Evolutionary conservation across 306 rosid genomes (phyloP), one percentile per base, ranked within the genome.

Genomic region (Cicer bijugum): DNA sequence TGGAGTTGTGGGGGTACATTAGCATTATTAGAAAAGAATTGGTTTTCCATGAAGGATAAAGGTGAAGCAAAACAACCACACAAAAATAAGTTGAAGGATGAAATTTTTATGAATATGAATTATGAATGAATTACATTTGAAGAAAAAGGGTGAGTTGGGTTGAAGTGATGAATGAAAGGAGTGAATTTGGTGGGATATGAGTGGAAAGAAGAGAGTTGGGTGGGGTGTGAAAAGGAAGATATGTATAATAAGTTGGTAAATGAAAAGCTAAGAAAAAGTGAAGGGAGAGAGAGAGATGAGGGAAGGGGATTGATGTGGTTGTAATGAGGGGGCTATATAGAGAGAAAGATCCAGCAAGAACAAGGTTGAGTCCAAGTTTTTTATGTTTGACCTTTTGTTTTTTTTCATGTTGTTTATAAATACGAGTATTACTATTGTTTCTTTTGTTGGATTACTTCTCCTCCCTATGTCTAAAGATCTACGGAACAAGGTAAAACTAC

Each of bases 311-410:
- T 19, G 78, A 61, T 12, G 73, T 66, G 37, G 80, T 20, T 20
- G 80, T 11, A 65, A 64, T 14, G 44, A 44, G 83, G 66, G 65
- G 55, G 15, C 84, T 91, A 89, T 84, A 93, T 86, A 91, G 84
- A 88, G 87, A 75, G 87, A 75, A 0, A 40, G 71, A 65, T 82
- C 40, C 44, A 72, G 69, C 51, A 63, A 40, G 69, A 45, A 75
- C 73, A 46, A 40, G 19, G 50, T 72, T 65, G 55, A 56, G 55
- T 57, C 45, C 74, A 80, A 65, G 42, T 65, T 55, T 51, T 71
- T 12, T 8, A 33, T 12, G 86, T 84, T 84, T 86, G 89, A 84
- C 92, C 75, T 82, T 81, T 81, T 62, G 75, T 69, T 64, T 59
- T 52, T 80, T 16, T 52, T 43, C 12, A 45, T 59, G 43, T 75